Base-by-base conservation (phyloP, 495 filamentous ascomycete species). In the Aspergillus haitiensis region DNA sequence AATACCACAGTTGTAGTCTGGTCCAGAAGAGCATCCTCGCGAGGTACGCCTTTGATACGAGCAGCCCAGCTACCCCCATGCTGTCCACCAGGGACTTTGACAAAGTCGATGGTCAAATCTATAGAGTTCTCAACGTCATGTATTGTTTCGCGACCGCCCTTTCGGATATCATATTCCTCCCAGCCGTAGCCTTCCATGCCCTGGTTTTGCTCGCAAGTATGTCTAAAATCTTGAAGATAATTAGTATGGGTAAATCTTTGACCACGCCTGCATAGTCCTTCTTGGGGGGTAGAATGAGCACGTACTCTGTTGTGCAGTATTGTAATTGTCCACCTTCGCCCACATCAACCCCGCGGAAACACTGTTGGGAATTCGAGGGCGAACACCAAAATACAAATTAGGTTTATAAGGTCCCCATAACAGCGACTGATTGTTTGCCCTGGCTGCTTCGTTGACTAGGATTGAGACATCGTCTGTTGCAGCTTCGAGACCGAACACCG, bases 361-460 rank as follows among this genome's bases (percentile, higher is more conserved):
- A 67, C 91, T 92, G 66, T 92, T 88, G 2, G 93, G 89, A 64
- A 98, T 86, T 45, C 92, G 84, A 55, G 94, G 92, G 8, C 91
- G 83, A 36, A 97, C 84, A 4, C 94, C 94, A 77, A 98, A 98
- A 76, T 98, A 98, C 27, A 98, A 77, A 64, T 97, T 97, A 5
- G 94, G 92, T 27, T 91, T 83, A 74, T 98, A 98, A 21, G 94
- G 92, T 6, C 95, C 95, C 94, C 94, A 98, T 84, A 97, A 77
- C 61, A 98, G 79, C 60, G 88, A 92, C 64, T 95, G 79, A 68
- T 96, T 96, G 65, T 87, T 89, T 55, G 85, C 77, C 64, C 69
- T 75, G 44, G 70, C 75, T 52, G 72, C 70, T 69, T 78, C 75
- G 59, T 75, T 72, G 56, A 69, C 72, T 59, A 78, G 63, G 53